These are phyloP conservation scores for Claviceps fusiformis DNA, from an alignment of 2,329 filamentous ascomycete genomes.

Conservation along the genomic window DNA sequence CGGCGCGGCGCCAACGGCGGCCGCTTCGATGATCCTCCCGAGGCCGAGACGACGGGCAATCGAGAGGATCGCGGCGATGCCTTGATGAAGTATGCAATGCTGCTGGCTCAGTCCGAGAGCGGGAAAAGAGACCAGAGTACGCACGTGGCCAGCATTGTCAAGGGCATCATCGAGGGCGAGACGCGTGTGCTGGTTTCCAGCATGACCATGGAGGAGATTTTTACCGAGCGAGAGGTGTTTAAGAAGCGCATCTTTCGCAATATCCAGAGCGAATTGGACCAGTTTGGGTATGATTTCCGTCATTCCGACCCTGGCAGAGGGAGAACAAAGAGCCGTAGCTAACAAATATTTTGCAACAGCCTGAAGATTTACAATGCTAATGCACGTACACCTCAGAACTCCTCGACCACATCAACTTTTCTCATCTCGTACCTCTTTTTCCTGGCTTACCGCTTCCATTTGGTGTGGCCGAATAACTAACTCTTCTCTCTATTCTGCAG, in stretches of 20 bases:
- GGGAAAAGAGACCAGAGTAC: slow-evolving; percentile 28
- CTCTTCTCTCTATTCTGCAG: background rate
- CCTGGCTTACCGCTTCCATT: no score
- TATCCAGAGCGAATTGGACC: slow-evolving; percentile 65
- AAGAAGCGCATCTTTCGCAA: slow-evolving; percentile 62
- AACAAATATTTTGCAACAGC: slow-evolving; percentile 16
- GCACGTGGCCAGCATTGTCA: slow-evolving; percentile 74
- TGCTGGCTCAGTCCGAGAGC: slow-evolving; percentile 53
- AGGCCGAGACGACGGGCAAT: slow-evolving; percentile 13
- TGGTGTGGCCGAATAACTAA: background rate
- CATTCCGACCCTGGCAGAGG: background rate
- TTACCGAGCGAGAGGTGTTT: slow-evolving; percentile 63
- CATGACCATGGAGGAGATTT: slow-evolving; percentile 92
- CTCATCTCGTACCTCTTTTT: background rate
- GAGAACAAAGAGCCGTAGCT: background rate
- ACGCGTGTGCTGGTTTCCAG: slow-evolving; percentile 69
- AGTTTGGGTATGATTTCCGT: slow-evolving; percentile 34
- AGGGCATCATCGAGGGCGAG: slow-evolving; percentile 82
- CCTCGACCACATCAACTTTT: background rate
- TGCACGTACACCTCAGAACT: background rate
- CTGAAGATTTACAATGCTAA: slow-evolving; percentile 60
- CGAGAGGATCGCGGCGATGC: slow-evolving; percentile 44
- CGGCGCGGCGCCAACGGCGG: slow-evolving; percentile 32
- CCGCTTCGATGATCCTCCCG: slow-evolving; percentile 2
- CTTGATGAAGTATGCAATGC: slow-evolving; percentile 69